These are phyloP conservation scores for Diutina rugosa DNA, from an alignment of 1,139 yeast species.

Conservation along the genomic window DNA sequence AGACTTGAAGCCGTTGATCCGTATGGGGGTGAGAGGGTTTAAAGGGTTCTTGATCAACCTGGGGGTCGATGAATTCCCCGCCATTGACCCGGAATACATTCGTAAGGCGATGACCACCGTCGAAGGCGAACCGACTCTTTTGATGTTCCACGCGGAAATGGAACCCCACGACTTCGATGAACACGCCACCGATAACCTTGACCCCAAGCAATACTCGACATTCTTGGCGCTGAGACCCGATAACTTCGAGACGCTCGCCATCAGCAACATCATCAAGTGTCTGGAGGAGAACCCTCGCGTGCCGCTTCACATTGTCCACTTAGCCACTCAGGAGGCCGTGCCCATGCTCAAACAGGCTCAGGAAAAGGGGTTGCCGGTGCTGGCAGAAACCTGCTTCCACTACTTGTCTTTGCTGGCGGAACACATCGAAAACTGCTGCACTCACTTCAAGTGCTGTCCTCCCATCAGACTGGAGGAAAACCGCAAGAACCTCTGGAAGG, in stretches of 20 bases:
- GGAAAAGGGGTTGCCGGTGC: slow-evolving; percentile 38
- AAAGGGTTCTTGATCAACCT: slow-evolving; percentile 85
- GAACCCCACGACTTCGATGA: slow-evolving; percentile 32
- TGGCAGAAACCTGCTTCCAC: slow-evolving; percentile 93
- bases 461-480: slow-evolving; percentile 74
- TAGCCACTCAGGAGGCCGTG: slow-evolving; percentile 74
- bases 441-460: slow-evolving; percentile 89
- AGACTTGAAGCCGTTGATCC: slow-evolving; percentile 59
- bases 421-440: slow-evolving; percentile 57
- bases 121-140: slow-evolving; percentile 47
- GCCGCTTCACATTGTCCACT: slow-evolving; percentile 77
- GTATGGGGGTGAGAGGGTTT: slow-evolving; percentile 84
- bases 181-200: slow-evolving; percentile 29
- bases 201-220: slow-evolving; percentile 59
- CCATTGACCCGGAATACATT: slow-evolving; percentile 51
- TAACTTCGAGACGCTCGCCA: slow-evolving; percentile 73
- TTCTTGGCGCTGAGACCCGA: slow-evolving; percentile 84
- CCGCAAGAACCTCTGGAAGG: slow-evolving; percentile 64
- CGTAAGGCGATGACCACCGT: slow-evolving; percentile 51
- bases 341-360: slow-evolving; percentile 62
- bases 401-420: slow-evolving; percentile 72
- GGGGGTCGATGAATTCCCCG: slow-evolving; percentile 92
- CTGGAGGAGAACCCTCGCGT: slow-evolving; percentile 49
- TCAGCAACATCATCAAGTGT: slow-evolving; percentile 53
- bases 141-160: slow-evolving; percentile 93